Evolutionary conservation across 2,329 filamentous ascomycete species (phyloP).

Genomic region (Zalaria sp.): DNA sequence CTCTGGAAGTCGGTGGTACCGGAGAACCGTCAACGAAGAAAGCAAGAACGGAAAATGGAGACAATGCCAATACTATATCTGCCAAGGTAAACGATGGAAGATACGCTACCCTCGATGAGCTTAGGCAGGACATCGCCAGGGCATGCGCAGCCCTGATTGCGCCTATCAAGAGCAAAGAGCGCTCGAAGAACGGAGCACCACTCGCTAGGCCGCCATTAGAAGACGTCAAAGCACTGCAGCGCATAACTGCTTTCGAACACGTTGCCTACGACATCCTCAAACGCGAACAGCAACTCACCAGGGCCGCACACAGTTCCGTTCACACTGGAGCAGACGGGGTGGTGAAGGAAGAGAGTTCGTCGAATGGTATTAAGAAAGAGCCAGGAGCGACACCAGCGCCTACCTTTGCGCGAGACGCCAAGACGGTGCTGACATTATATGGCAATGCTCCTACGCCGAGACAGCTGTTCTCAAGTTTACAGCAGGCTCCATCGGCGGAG

Average conservation of each 20-base stretch:
- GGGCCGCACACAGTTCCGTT: not conserved
- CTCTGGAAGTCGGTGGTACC: conserved; percentile 13
- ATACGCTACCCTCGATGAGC: conserved; percentile 27
- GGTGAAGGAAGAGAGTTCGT: conserved; percentile 8
- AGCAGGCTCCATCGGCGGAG: conserved; percentile 25
- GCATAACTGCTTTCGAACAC: conserved; percentile 14
- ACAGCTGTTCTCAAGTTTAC: conserved; percentile 78
- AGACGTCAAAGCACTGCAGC: conserved; percentile 21
- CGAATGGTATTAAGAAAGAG: conserved; percentile 6
- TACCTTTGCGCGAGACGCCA: conserved; percentile 22
- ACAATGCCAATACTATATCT: conserved; percentile 21
- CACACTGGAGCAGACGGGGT: not conserved
- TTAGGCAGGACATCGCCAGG: conserved; percentile 27
- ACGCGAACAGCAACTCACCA: conserved; percentile 11
- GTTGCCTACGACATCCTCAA: conserved; percentile 14
- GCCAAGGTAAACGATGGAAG: conserved; percentile 21
- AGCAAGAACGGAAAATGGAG: conserved; percentile 23
- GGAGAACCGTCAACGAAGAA: conserved; percentile 31
- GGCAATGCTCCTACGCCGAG: conserved; percentile 61
- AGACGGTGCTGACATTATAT: conserved; percentile 59
- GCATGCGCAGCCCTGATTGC: conserved; percentile 25
- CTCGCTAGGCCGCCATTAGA: conserved; percentile 18
- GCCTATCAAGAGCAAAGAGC: conserved; percentile 15
- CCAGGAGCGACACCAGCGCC: not conserved
- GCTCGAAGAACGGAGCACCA: conserved; percentile 5